Percentiles rank a stretch among this genome's conserved stretches.
phyloP scores from a whole-genome alignment of 345 rosid genomes.

The Crucihimalaya himalaica region DNA sequence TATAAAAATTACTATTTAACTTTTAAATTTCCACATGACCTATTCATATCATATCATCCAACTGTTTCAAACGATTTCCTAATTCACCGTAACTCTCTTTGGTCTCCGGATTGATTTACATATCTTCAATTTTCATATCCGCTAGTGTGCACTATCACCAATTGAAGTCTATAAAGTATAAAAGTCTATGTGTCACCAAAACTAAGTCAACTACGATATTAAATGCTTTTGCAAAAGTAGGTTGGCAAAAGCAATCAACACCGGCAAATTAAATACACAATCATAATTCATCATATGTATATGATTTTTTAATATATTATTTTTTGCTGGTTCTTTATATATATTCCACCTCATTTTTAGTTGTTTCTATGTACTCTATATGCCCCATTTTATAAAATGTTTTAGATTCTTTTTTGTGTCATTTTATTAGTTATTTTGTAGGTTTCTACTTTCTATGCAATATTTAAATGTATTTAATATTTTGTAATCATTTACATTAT shows the following conservation, averaged over 20 bases:
- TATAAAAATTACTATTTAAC: not conserved
- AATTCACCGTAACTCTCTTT: not conserved
- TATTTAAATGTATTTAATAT: too few relatives aligned
- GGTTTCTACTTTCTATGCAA: too few relatives aligned
- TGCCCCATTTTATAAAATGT: too few relatives aligned
- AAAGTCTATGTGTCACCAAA: not conserved
- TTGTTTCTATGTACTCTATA: not conserved
- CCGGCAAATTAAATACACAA: constrained; percentile 31
- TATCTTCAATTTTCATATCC: not conserved
- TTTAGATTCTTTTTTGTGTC: too few relatives aligned
- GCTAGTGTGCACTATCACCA: not conserved
- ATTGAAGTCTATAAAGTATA: not conserved
- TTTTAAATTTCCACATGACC: not conserved
- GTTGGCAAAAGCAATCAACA: constrained; percentile 23
- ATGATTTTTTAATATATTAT: not conserved
- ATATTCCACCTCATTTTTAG: not conserved
- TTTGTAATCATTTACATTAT: too few relatives aligned
- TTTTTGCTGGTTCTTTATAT: not conserved
- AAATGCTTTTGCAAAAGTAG: constrained; percentile 28
- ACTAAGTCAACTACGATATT: constrained; percentile 23
- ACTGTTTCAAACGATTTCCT: not conserved
- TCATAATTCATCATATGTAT: constrained; percentile 29
- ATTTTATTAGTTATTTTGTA: too few relatives aligned
- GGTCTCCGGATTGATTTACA: not conserved
- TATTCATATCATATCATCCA: not conserved